Evolutionary conservation across 306 rosid species (phyloP), one percentile per base, ranked within the genome.

Genomic region (Vigna trinervia): DNA sequence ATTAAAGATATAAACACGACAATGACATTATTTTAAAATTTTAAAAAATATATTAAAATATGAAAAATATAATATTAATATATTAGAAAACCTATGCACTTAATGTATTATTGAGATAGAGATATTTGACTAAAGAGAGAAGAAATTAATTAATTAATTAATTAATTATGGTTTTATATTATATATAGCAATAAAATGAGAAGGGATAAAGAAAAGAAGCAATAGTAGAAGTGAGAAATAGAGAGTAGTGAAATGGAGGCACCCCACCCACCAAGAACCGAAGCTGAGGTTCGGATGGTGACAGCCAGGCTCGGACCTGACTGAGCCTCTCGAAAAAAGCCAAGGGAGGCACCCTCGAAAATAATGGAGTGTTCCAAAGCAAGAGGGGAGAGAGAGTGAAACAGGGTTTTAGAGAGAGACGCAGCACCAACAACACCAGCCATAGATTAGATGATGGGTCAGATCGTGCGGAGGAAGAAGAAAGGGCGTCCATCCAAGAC

Each of bases 391-490:
- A 85, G 81, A 76, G 81, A 75, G 10, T 48, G 59, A 34, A 73
- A 45, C 58, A 74, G 76, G 84, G 77, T 68, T 78, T 75, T 54
- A 78, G 74, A 63, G 73, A 76, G 64, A 64, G 73, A 64, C 23
- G 26, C n/a, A 12, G 15, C 32, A 48, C 14, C 15, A 4, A 28
- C 50, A 47, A 28, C 39, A 57, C 63, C 6, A 45, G 41, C 19
- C 19, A 28, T 53, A 53, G 12, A 14, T 6, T 3, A 58, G n/a
- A 28, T 28, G 87, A 96, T 96, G 99, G 97, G 92, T 85, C 98
- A 96, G 98, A 96, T 96, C 98, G 99, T 88, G 88, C 85, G 87
- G 88, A 86, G 96, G 97, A 96, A 87, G 99, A 96, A 96, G 97
- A 96, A 89, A 30, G 99, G 99, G 0, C 85, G 99, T 9, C 98